phyloP scores from a whole-genome alignment of 2,329 filamentous ascomycete genomes.

The Monilinia laxa region DNA sequence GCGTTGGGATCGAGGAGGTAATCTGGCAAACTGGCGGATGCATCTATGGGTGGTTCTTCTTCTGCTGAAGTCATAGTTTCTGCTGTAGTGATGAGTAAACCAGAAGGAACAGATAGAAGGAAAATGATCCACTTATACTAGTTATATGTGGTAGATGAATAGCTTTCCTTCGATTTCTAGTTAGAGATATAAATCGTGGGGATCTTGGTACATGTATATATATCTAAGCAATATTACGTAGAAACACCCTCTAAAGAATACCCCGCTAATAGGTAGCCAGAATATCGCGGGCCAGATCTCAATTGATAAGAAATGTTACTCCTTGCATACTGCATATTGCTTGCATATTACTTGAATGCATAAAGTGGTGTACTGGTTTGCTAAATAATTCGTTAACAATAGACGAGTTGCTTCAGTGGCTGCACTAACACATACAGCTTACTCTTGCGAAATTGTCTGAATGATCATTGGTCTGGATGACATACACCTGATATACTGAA shows the following conservation, averaged over 20 bases:
- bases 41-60: constrained; percentile 19
- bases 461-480: neutral
- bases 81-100: neutral
- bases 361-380: neutral
- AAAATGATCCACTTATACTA: neutral
- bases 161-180: neutral
- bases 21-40: constrained; percentile 47
- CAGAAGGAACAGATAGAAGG: neutral
- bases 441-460: neutral
- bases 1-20: constrained; percentile 59
- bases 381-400: constrained; percentile 6
- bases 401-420: neutral
- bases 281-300: neutral
- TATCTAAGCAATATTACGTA: neutral
- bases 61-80: constrained; percentile 12
- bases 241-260: neutral
- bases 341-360: constrained; percentile 1
- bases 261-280: neutral
- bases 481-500: neutral
- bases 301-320: neutral
- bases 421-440: constrained; percentile 16
- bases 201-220: neutral
- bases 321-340: neutral
- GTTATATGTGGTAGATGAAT: neutral
- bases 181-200: neutral